Conservation (phyloP, 805 yeast species). For the Candida tammaniensis region DNA sequence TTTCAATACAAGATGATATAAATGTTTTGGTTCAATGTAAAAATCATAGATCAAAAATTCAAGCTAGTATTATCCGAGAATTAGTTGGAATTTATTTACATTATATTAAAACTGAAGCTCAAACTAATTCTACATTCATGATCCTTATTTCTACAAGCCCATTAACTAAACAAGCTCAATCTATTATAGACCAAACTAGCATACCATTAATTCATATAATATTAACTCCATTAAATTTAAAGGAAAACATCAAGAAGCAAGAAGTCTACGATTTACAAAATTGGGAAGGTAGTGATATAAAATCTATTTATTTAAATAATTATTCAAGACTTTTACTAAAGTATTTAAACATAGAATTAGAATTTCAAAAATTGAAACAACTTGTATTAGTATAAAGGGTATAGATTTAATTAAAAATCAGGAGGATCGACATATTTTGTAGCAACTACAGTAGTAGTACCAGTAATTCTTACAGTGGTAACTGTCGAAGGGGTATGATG, state of each 20-base stretch:
- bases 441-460: conserved; percentile 13
- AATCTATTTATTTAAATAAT: conserved; percentile 21
- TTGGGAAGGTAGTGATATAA: conserved; percentile 36
- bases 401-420: conserved; percentile 5
- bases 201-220: conserved; percentile 47
- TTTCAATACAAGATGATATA: conserved; percentile 29
- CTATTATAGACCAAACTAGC: conserved; percentile 41
- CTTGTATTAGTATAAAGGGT: conserved; percentile 6
- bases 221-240: conserved; percentile 30
- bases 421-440: conserved; percentile 14
- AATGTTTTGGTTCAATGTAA: conserved; percentile 56
- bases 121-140: conserved; percentile 23
- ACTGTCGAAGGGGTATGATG: conserved; percentile 12
- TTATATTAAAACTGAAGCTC: conserved; percentile 25
- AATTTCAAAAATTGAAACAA: conserved; percentile 17
- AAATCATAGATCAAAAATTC: conserved; percentile 41
- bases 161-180: conserved; percentile 46
- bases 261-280: conserved; percentile 26
- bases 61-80: conserved; percentile 50
- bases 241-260: neutral
- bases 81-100: conserved; percentile 48
- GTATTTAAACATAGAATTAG: conserved; percentile 28
- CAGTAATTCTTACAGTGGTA: conserved; percentile 12
- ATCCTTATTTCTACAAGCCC: conserved; percentile 47
- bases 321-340: conserved; percentile 18